phyloP scores from a whole-genome alignment of 768 basidiomycete species.

The Podaxis sp. region DNA sequence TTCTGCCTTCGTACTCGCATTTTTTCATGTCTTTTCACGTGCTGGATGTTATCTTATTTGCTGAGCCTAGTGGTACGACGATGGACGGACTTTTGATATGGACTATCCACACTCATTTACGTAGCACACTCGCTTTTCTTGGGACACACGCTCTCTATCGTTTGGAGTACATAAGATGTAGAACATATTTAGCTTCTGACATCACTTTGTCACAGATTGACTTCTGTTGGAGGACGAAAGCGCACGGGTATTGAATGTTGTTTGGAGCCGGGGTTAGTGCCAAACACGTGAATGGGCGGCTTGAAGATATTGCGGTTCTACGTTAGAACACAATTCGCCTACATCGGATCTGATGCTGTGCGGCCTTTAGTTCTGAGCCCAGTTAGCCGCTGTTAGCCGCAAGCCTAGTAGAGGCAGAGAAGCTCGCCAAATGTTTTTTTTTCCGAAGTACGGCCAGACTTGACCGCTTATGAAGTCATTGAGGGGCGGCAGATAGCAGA shows the following conservation, averaged over 20 bases:
- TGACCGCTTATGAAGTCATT: not conserved
- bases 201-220: not conserved
- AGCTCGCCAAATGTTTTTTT: not conserved
- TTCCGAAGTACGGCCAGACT: not conserved
- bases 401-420: not conserved
- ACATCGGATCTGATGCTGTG: not conserved
- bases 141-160: not conserved
- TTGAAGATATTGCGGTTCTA: too few relatives aligned
- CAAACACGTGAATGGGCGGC: too few relatives aligned
- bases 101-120: constrained; percentile 7
- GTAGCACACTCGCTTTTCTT: not conserved
- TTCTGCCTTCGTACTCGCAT: not conserved
- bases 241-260: not conserved
- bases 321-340: not conserved
- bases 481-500: not conserved
- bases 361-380: not conserved
- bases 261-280: too few relatives aligned
- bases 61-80: not conserved
- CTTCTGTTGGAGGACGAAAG: not conserved
- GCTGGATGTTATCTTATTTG: not conserved
- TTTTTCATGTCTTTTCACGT: not conserved
- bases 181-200: not conserved
- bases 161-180: not conserved
- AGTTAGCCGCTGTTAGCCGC: too few relatives aligned
- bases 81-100: not conserved